Evolutionary conservation across 768 basidiomycete genomes (phyloP), one percentile per base, ranked within the genome.

Genomic region (Chalciporus pseudorubinellus): DNA sequence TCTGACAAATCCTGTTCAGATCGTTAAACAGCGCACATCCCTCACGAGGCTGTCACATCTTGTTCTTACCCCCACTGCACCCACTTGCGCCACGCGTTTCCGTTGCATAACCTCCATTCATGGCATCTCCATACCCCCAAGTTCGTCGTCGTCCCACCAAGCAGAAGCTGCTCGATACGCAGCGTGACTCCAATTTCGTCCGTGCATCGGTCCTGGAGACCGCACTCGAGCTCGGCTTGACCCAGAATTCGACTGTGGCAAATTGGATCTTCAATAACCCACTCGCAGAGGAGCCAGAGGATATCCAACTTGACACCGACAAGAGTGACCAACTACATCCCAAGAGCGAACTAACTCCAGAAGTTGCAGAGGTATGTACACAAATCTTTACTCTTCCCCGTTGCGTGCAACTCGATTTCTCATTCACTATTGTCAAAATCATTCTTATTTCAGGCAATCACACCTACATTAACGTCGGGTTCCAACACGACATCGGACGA

Each of bases 141-240:
- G 43, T 55, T 22, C 69, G 58, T 33, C 68, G 64, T 55, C 65
- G 69, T 14, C 69, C 63, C 28, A 59, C 70, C 9, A 61, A 55
- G 50, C 44, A 43, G 1, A 67, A 65, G 36, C 36, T 18, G 10
- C 19, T n/a, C 1, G 42, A 39, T 24, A 4, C 45, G 1, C 54
- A 54, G 19, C 79, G 84, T 36, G 74, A 82, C 60, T 85, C 85
- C 1, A 79, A 74, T 65, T 65, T 77, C 13, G 72, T 89, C 18
- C 78, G 87, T 14, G 86, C 87, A 1, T 88, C 86, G 14, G 86
- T 89, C 20, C 78, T 89, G 36, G 85, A 89, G 60, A 84, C 77
- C 7, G 87, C 87, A 7, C 74, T 89, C 34, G 72, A 86, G 62
- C 77, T 89, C 12, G 87, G 87, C 3, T 63, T 89, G 18, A 78